Evolutionary conservation across 495 filamentous ascomycete species (phyloP), one percentile per base, ranked within the genome.

Genomic region (Delitschia confertaspora): DNA sequence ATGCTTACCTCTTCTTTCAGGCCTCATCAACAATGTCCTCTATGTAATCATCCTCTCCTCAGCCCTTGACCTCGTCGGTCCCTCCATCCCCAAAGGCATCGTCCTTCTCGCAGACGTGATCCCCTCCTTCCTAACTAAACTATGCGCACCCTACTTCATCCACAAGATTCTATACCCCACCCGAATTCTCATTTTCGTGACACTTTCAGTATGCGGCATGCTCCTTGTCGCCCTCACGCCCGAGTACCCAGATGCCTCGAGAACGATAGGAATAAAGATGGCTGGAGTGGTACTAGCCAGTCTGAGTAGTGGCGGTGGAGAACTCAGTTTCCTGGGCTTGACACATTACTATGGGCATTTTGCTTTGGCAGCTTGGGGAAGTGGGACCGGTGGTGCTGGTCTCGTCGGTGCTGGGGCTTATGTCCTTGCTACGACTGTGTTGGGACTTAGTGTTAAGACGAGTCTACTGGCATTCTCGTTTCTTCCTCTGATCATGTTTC

Each of bases 41-140:
- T 98, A 96, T 61, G 88, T 98, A 23, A 82, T 98, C 60, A 85
- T 98, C 61, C 79, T 98, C 53, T 88, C 88, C 10, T 83, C 91
- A n/a, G 89, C 91, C 16, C 81, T 93, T 46, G 91, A 98, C 60
- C 81, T 98, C 44, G 91, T 96, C 58, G 88, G 88, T 8, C 78
- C 82, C 26, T 59, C 66, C 34, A 69, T 94, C 1, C 91, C 89
- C 20, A 95, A 95, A 62, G 85, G 80, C 43, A 72, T 93, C 34
- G 88, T 98, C 48, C 82, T 96, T 27, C 84, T 98, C 45, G 85
- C 87, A 48, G 85, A 94, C 62, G 84, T 96, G 45, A 69, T 93
- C 13, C 91, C 91, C 8, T 83, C 82, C 13, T 94, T 98, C 64
- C 55, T 79, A 16, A 85, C 82, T 35, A 98, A 98, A 62, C 72